Evolutionary conservation across 2,329 filamentous ascomycete species (phyloP).

Genomic region (Thermothelomyces thermophilus): DNA sequence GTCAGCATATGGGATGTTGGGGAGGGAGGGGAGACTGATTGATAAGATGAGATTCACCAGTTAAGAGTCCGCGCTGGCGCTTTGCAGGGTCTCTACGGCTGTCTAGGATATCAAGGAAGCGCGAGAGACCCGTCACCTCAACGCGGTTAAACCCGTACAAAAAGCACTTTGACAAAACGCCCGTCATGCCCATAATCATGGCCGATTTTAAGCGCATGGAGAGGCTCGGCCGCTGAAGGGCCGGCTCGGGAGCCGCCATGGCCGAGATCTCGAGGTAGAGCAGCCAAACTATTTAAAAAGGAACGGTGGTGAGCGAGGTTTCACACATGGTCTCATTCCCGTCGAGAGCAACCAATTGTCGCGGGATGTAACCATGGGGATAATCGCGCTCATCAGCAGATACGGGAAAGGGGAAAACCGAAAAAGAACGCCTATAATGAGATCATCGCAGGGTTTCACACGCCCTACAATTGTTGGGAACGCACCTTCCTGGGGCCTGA

Average conservation of each 20-base stretch:
- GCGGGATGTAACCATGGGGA: too few relatives aligned
- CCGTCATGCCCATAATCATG: constrained; percentile 66
- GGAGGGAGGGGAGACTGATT: background rate
- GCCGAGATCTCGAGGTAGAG: background rate
- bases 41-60: constrained; percentile 47
- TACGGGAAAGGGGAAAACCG: too few relatives aligned
- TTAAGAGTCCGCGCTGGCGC: constrained; percentile 72
- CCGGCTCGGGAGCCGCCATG: constrained; percentile 19
- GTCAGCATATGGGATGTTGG: constrained; percentile 5
- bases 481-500: background rate
- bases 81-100: constrained; percentile 58
- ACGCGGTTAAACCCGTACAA: constrained; percentile 67
- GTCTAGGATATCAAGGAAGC: constrained; percentile 70
- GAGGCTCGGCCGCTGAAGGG: constrained; percentile 45
- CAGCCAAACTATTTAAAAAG: background rate
- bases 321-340: constrained; percentile 3
- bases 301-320: background rate
- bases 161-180: constrained; percentile 65
- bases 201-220: constrained; percentile 70
- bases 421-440: background rate
- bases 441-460: constrained; percentile 6
- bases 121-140: constrained; percentile 68
- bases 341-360: background rate
- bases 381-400: too few relatives aligned
- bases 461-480: constrained; percentile 5